Base-by-base conservation (phyloP, 2,329 filamentous ascomycete genomes). In the Fusarium cicatricum region DNA sequence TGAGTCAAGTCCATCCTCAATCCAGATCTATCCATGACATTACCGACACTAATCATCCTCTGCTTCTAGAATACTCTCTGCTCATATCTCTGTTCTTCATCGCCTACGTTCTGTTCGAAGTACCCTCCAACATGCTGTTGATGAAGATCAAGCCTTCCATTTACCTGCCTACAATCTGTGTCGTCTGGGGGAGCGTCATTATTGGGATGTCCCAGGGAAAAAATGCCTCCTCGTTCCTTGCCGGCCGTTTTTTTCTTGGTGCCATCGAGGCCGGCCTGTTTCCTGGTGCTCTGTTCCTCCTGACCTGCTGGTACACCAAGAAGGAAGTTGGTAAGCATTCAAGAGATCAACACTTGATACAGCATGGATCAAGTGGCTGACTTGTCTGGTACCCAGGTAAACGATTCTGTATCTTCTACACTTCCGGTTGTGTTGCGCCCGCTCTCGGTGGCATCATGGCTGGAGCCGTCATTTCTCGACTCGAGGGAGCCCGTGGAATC, bases 291-390 rank as follows among this genome's bases (percentile, higher is more conserved):
- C 67, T 84, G 11, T 76, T 80, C 31, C 74, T 84, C 33, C 72
- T 86, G n/a, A 82, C 77, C 1, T 82, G 78, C 2, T 85, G 82
- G 82, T 85, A 85, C 65, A 84, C 81, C 70, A 47, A 29, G 15
- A 43, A 45, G 21, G 60, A 62, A 40, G 46, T 66, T 21, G 57
- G 62, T 59, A 45, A 31, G 37, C 5, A n/a, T n/a, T n/a, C n/a
- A n/a, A n/a, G n/a, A n/a, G n/a, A n/a, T n/a, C n/a, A n/a, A n/a
- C n/a, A n/a, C n/a, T n/a, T n/a, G n/a, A n/a, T n/a, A n/a, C n/a
- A n/a, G n/a, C n/a, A n/a, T n/a, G n/a, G n/a, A n/a, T n/a, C n/a
- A n/a, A n/a, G n/a, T n/a, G n/a, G n/a, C n/a, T n/a, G n/a, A n/a
- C n/a, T n/a, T n/a, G n/a, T n/a, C n/a, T n/a, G n/a, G n/a, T n/a